These are phyloP conservation scores for Gossypium gossypioides DNA, from an alignment of 441 rosid species.

Conservation along the genomic window DNA sequence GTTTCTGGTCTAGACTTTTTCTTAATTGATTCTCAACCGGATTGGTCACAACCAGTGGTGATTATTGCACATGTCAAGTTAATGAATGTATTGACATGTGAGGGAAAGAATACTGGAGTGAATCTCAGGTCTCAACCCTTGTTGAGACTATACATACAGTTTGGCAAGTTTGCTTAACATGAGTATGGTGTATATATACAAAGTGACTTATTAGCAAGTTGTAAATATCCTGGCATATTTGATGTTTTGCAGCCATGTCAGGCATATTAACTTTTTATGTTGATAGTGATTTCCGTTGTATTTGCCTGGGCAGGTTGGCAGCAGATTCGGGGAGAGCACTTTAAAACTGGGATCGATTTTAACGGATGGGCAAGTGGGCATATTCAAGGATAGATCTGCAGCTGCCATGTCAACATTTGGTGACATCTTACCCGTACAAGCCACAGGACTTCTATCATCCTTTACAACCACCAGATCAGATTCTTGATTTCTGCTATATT, in stretches of 20 bases:
- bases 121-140: background rate
- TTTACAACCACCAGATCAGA: slow-evolving; percentile 69
- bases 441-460: slow-evolving; percentile 92
- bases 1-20: background rate
- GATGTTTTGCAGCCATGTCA: background rate
- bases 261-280: slow-evolving; percentile 6
- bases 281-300: slow-evolving; percentile 3
- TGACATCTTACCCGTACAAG: slow-evolving; percentile 86
- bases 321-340: slow-evolving; percentile 97
- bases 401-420: slow-evolving; percentile 94
- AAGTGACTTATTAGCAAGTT: background rate
- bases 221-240: background rate
- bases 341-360: slow-evolving; percentile 81
- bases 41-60: background rate
- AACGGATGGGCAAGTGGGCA: slow-evolving; percentile 93
- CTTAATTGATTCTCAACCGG: background rate
- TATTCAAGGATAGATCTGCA: slow-evolving; percentile 95
- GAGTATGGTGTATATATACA: background rate
- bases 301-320: slow-evolving; percentile 61
- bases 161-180: background rate
- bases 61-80: background rate
- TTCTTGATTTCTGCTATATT: slow-evolving; percentile 24
- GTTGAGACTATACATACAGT: background rate
- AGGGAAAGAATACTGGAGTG: background rate
- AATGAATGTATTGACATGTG: background rate